Evolutionary conservation across 257 asterid genomes (phyloP).

Genomic region (Solanum okadae): DNA sequence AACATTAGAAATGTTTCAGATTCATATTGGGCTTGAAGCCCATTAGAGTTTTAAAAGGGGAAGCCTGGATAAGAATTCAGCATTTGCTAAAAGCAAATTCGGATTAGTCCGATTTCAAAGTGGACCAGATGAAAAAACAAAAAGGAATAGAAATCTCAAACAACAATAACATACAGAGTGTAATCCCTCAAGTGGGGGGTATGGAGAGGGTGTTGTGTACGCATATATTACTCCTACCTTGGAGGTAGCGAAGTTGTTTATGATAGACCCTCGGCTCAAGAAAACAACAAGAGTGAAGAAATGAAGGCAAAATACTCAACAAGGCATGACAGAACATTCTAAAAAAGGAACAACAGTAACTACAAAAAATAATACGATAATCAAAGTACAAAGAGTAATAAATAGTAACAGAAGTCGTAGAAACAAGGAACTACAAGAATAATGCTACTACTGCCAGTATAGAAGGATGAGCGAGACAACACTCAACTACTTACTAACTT

Average conservation of each 20-base stretch:
- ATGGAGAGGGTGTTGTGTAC: not conserved
- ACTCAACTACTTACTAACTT: not conserved
- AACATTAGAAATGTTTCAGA: not conserved
- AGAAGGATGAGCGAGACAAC: not conserved
- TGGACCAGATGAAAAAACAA: not conserved
- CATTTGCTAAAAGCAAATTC: not conserved
- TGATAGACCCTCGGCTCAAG: not conserved
- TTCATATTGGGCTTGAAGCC: not conserved
- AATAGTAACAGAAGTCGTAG: not conserved
- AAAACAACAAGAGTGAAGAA: not conserved
- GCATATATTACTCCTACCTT: not conserved
- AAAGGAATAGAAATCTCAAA: not conserved
- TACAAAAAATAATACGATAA: not conserved
- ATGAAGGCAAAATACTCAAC: not conserved
- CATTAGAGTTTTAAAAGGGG: not conserved
- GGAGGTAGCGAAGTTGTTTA: not conserved
- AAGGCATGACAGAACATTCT: not conserved
- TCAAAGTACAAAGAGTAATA: not conserved
- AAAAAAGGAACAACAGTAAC: not conserved
- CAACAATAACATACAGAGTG: not conserved
- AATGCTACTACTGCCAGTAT: not conserved
- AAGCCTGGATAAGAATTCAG: not conserved
- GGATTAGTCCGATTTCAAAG: not conserved
- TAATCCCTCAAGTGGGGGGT: not conserved
- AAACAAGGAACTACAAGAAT: not conserved